Evolutionary conservation across 2,329 filamentous ascomycete genomes (phyloP).

Genomic region (Penicillium sp.): DNA sequence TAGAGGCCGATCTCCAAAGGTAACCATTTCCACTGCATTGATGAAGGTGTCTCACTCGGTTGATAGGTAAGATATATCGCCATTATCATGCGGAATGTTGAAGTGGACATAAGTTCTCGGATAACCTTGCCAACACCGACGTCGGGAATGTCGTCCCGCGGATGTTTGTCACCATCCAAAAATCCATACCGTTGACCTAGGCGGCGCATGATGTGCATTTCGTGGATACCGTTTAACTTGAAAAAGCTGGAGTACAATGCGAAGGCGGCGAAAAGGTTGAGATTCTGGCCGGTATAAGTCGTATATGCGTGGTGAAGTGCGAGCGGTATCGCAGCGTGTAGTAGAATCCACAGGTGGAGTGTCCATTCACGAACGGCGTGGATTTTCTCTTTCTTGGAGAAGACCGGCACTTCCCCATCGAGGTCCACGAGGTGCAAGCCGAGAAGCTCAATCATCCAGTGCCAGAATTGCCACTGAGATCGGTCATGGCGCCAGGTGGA

Average conservation of each 20-base stretch:
- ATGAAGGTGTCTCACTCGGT: slow-evolving; percentile 15
- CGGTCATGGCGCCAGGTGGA: slow-evolving; percentile 14
- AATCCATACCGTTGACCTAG: slow-evolving; percentile 41
- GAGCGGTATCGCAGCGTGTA: slow-evolving; percentile 39
- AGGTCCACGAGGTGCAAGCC: slow-evolving; percentile 22
- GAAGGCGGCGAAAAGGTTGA: slow-evolving; percentile 31
- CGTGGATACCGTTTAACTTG: slow-evolving; percentile 39
- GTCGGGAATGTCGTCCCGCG: slow-evolving; percentile 44
- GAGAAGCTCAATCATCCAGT: slow-evolving; percentile 13
- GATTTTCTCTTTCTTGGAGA: slow-evolving; percentile 42
- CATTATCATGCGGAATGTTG: slow-evolving; percentile 32
- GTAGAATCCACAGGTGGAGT: slow-evolving; percentile 39
- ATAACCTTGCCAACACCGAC: slow-evolving; percentile 34
- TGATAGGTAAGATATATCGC: slow-evolving; percentile 29
- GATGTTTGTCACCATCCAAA: slow-evolving; percentile 46
- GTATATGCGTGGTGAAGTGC: slow-evolving; percentile 36
- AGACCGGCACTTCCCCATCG: slow-evolving; percentile 34
- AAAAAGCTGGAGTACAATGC: slow-evolving; percentile 38
- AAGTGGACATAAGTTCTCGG: slow-evolving; percentile 30
- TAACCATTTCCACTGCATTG: slow-evolving; percentile 24
- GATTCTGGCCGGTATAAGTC: slow-evolving; percentile 25
- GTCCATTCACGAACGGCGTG: slow-evolving; percentile 36
- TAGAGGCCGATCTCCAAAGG: slow-evolving; percentile 12
- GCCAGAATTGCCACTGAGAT: slow-evolving; percentile 8
- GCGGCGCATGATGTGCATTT: slow-evolving; percentile 37